Percentiles rank a stretch among this genome's conserved stretches.
phyloP scores from a whole-genome alignment of 306 rosid species.

The Betula pendula region DNA sequence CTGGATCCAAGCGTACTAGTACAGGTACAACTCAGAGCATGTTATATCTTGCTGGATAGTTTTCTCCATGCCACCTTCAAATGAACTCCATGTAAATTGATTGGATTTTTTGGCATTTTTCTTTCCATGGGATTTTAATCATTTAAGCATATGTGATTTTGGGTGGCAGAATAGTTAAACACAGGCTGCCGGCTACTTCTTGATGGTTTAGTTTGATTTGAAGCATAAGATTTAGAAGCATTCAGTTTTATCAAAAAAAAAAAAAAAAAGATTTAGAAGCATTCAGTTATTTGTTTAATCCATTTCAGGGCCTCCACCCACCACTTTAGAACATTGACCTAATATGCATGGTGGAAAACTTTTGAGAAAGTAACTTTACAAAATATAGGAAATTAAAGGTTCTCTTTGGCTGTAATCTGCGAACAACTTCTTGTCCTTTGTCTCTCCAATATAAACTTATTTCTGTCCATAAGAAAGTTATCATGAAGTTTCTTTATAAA shows the following conservation, averaged over 20 bases:
- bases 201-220: background rate
- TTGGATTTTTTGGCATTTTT: background rate
- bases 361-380: too few species aligned
- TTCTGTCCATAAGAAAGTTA: background rate
- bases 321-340: background rate
- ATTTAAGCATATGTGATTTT: background rate
- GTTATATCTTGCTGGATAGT: conserved; percentile 18
- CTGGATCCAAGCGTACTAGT: conserved; percentile 78
- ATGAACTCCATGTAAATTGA: background rate
- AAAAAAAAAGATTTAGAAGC: background rate
- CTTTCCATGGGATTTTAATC: background rate
- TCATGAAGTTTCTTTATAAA: conserved; percentile 9
- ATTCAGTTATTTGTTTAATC: background rate
- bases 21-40: conserved; percentile 55
- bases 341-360: background rate
- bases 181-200: background rate
- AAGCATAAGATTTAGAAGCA: background rate
- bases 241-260: too few species aligned
- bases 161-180: background rate
- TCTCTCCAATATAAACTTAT: background rate
- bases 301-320: background rate
- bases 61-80: background rate
- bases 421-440: background rate
- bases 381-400: too few species aligned
- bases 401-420: background rate